Conservation (phyloP, 2,329 filamentous ascomycete genomes). For the Colletotrichum trifolii region DNA sequence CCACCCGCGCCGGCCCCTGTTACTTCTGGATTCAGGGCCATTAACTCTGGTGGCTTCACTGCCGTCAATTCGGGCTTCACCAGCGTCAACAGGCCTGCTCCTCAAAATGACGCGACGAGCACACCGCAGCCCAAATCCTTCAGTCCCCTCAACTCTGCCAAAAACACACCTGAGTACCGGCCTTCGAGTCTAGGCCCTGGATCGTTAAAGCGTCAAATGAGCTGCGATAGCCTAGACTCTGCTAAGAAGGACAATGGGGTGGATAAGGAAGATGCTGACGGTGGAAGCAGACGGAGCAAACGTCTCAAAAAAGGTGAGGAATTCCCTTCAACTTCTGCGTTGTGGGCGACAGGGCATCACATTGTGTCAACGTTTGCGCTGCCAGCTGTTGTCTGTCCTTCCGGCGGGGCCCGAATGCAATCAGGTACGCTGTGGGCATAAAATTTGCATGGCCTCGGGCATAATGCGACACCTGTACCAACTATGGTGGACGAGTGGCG, state of each 20-base stretch:
- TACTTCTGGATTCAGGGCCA: conserved; percentile 68
- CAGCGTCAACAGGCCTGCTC: conserved; percentile 68
- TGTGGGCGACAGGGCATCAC: conserved; percentile 10
- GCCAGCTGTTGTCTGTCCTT: conserved; percentile 19
- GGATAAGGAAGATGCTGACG: conserved; percentile 70
- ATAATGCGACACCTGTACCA: conserved; percentile 37
- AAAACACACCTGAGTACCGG: conserved; percentile 73
- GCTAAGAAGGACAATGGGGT: conserved; percentile 58
- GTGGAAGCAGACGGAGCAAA: conserved; percentile 81
- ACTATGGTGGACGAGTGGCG: not conserved
- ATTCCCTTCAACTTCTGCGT: conserved; percentile 10
- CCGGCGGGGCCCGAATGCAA: conserved; percentile 17
- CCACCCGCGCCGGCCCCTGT: conserved; percentile 53
- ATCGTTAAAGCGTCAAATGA: conserved; percentile 81
- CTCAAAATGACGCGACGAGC: conserved; percentile 60
- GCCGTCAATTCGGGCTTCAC: conserved; percentile 78
- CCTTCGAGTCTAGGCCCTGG: conserved; percentile 65
- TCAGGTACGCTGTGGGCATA: conserved; percentile 9
- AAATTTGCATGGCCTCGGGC: conserved; percentile 32
- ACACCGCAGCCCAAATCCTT: conserved; percentile 70
- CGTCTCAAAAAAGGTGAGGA: conserved; percentile 79
- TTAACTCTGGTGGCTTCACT: conserved; percentile 74
- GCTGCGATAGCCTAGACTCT: conserved; percentile 64
- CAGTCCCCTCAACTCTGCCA: conserved; percentile 71
- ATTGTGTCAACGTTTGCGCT: conserved; percentile 17